Percentiles rank a stretch among this genome's conserved stretches.
These are phyloP conservation scores for Cucumis sativus DNA, from an alignment of 306 rosid species.

Conservation along the genomic window Cucumber_9930_V3 NC_026659.2:24958501-24959000, in stretches of 20 bases:
- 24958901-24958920: constrained; percentile 83
- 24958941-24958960: constrained; percentile 81
- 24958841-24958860: neutral
- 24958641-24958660: too few species aligned
- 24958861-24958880: neutral
- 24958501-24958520: neutral
- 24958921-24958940: constrained; percentile 80
- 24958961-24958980: constrained; percentile 59
- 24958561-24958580: neutral
- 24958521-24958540: neutral
- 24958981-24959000: constrained; percentile 53
- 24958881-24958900: neutral
- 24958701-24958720: neutral
- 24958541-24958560: neutral
- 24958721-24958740: constrained; percentile 55
- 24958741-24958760: constrained; percentile 91
- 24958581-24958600: too few species aligned
- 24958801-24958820: constrained; percentile 71
- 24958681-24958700: too few species aligned
- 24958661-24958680: too few species aligned
- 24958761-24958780: constrained; percentile 37
- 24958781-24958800: constrained; percentile 76
- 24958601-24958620: too few species aligned
- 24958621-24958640: too few species aligned
- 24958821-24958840: neutral